Evolutionary conservation across 345 rosid genomes (phyloP), one percentile per base, ranked within the genome.

Genomic region (Orychophragmus violaceus): DNA sequence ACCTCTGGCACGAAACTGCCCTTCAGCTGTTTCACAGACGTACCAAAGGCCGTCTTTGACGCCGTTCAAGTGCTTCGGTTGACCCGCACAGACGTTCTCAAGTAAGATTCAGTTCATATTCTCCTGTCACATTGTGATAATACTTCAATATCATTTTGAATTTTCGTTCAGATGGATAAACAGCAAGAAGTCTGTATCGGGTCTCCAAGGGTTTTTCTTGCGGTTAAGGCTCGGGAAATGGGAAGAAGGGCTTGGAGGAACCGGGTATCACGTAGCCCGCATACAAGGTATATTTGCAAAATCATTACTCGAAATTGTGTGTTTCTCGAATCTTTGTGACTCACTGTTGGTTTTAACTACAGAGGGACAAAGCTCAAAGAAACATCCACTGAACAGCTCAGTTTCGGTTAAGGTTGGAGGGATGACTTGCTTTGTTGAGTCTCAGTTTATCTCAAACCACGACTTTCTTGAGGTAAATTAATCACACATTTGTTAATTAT

Each of bases 221-320:
- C 92, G 97, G 27, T 72, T 90, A 82, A 82, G 96, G 58, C 79
- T 94, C 3, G 89, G 92, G 49, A 88, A 87, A 74, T 80, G 95
- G 96, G 82, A 82, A 59, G 85, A 81, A 59, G 95, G 84, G 54
- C 66, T 80, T 13, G 86, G 89, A 14, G 88, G 87, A 78, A 84
- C 95, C 2, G 87, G 90, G 32, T 94, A 90, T 68, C 49, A 77
- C 41, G 95, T 87, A 16, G 99, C 91, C 19, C 71, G 85, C 77
- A 83, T 94, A 60, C 79, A 77, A 59, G 97, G 97, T 88, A 84
- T 30, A 48, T 9, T 19, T 35, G 3, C 42, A 28, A n/a, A 37
- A 29, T 22, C 42, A 45, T 8, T 51, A 22, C 22, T 35, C 24
- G 0, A 33, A 55, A 5, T n/a, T 5, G n/a, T 2, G 0, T 37